phyloP scores from a whole-genome alignment of 2,329 filamentous ascomycete genomes.

The Ceratocystis harringtonii region DNA sequence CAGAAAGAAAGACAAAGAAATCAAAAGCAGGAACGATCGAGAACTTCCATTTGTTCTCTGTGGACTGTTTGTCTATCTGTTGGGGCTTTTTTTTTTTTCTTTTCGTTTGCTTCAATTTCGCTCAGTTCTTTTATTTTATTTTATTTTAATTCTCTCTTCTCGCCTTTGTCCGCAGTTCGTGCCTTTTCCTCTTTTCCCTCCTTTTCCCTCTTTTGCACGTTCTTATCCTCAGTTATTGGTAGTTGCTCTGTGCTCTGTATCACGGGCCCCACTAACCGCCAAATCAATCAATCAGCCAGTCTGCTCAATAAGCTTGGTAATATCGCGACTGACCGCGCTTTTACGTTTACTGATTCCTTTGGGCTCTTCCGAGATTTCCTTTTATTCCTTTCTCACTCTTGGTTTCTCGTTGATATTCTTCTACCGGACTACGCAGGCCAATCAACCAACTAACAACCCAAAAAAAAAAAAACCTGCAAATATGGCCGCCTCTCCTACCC shows the following conservation, averaged over 20 bases:
- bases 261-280: background rate
- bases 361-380: background rate
- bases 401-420: background rate
- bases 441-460: background rate
- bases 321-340: background rate
- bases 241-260: background rate
- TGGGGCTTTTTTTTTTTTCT: background rate
- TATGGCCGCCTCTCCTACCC: constrained; percentile 7
- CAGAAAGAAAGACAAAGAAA: background rate
- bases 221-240: background rate
- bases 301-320: background rate
- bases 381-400: background rate
- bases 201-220: background rate
- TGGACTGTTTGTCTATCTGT: background rate
- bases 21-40: background rate
- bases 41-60: background rate
- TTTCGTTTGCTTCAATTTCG: background rate
- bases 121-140: background rate
- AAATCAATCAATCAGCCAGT: background rate
- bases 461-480: background rate
- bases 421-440: background rate
- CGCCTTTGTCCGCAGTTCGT: background rate
- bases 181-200: background rate
- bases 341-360: background rate
- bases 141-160: background rate